phyloP scores from a whole-genome alignment of 2,329 filamentous ascomycete genomes.

The Colletotrichum scovillei region DNA sequence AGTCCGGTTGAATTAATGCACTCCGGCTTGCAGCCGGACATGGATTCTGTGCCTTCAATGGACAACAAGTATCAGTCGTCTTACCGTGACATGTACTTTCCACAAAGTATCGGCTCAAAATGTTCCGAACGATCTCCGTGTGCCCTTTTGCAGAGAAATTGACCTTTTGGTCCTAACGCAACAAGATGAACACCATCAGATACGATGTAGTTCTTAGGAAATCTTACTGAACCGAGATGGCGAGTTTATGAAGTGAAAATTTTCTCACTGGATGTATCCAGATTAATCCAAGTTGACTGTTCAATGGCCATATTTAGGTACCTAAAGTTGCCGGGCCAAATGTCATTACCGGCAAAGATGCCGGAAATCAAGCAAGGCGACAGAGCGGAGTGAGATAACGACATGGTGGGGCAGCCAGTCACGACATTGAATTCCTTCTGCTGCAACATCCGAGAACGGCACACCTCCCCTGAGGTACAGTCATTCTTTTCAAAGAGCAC shows the following conservation, averaged over 20 bases:
- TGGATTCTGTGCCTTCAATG: too few species aligned
- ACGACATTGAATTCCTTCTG: constrained; percentile 11
- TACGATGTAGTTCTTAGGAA: too few species aligned
- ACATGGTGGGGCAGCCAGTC: constrained; percentile 24
- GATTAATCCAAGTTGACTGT: not conserved
- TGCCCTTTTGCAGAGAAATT: not conserved
- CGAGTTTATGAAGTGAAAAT: not conserved
- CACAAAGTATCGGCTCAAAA: not conserved
- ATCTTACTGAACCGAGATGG: not conserved
- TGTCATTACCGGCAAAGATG: constrained; percentile 2
- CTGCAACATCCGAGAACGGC: constrained; percentile 2
- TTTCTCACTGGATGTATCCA: too few species aligned
- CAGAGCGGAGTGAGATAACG: constrained; percentile 29
- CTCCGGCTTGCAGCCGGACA: not conserved
- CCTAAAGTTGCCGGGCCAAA: not conserved
- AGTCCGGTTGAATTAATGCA: not conserved
- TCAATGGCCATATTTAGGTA: not conserved
- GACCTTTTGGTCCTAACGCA: not conserved
- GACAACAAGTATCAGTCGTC: not conserved
- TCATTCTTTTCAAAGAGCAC: not conserved
- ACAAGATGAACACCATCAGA: not conserved
- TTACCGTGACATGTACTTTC: not conserved
- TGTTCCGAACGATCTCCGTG: not conserved
- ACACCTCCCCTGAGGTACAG: too few species aligned
- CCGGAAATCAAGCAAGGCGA: constrained; percentile 17